Percentiles rank a stretch among this genome's conserved stretches.
Conservation (phyloP, 805 yeast species). For the Cyberlindnera mrakii region DNA sequence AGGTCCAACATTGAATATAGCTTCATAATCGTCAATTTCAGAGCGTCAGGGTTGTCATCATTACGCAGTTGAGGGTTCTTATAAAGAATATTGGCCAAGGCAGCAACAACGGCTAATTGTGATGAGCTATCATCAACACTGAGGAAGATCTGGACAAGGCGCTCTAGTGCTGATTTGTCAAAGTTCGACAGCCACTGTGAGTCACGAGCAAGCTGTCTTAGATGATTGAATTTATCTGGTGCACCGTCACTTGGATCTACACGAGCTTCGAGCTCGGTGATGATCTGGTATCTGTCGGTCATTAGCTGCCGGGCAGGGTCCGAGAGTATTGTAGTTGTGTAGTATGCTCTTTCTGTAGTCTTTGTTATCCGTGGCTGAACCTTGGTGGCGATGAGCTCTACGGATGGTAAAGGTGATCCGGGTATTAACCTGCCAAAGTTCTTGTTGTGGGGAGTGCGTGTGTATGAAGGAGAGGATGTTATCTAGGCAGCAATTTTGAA, state of each 20-base stretch:
- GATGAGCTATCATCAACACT: constrained; percentile 6
- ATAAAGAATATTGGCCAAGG: constrained; percentile 18
- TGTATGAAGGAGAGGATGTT: too few species aligned
- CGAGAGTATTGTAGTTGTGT: not conserved
- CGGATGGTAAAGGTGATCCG: too few species aligned
- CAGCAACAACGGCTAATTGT: constrained; percentile 17
- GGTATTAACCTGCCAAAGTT: too few species aligned
- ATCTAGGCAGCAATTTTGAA: too few species aligned
- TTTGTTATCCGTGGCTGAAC: too few species aligned
- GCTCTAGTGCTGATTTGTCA: constrained; percentile 5
- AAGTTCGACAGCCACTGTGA: constrained; percentile 10
- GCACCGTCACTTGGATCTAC: not conserved
- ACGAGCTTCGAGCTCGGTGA: not conserved
- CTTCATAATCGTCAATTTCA: constrained; percentile 7
- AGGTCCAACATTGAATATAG: constrained; percentile 14
- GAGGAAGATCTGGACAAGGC: constrained; percentile 9
- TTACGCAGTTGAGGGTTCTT: constrained; percentile 14
- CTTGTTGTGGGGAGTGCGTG: too few species aligned
- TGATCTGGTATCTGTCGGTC: constrained; percentile 1
- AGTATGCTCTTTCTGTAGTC: not conserved
- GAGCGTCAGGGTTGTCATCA: not conserved
- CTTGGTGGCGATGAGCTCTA: too few species aligned
- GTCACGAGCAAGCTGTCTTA: constrained; percentile 13
- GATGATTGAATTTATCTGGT: constrained; percentile 3
- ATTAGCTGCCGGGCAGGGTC: not conserved